These are phyloP conservation scores for Urtica urens DNA, from an alignment of 306 rosid species.

Conservation along the genomic window DNA sequence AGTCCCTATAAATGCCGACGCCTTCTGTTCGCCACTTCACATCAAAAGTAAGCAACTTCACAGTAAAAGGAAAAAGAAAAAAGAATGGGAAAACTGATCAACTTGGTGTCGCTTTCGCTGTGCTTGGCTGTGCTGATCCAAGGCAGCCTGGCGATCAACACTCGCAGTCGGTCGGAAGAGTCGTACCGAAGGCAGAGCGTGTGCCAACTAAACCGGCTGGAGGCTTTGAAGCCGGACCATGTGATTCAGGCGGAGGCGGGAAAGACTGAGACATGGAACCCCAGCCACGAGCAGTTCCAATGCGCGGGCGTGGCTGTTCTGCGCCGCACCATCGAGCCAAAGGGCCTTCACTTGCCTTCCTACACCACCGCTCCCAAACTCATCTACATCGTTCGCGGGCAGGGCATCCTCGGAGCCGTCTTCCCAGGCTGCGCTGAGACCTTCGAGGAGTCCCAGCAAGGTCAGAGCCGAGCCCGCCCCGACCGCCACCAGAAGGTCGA, in stretches of 20 bases:
- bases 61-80: too few species aligned
- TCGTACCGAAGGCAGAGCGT: not conserved
- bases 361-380: constrained; percentile 34
- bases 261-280: constrained; percentile 32
- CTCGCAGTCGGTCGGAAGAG: not conserved
- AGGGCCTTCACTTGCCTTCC: constrained; percentile 41
- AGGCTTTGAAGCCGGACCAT: constrained; percentile 31
- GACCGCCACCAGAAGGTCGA: constrained; percentile 32
- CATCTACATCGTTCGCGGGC: constrained; percentile 19
- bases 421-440: constrained; percentile 39
- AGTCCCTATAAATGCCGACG: too few species aligned
- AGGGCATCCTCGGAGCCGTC: constrained; percentile 18
- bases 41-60: too few species aligned
- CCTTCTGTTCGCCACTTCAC: too few species aligned
- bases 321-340: constrained; percentile 22
- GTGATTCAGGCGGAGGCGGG: constrained; percentile 36
- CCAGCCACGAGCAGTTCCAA: constrained; percentile 24
- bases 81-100: too few species aligned
- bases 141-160: constrained; percentile 17
- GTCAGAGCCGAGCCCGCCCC: not conserved
- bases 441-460: constrained; percentile 24
- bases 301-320: constrained; percentile 30
- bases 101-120: constrained; percentile 32
- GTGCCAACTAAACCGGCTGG: constrained; percentile 24
- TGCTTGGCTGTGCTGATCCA: constrained; percentile 26